Conservation (phyloP, 1,284 basidiomycete genomes). For the Calocybe gambosa region DNA sequence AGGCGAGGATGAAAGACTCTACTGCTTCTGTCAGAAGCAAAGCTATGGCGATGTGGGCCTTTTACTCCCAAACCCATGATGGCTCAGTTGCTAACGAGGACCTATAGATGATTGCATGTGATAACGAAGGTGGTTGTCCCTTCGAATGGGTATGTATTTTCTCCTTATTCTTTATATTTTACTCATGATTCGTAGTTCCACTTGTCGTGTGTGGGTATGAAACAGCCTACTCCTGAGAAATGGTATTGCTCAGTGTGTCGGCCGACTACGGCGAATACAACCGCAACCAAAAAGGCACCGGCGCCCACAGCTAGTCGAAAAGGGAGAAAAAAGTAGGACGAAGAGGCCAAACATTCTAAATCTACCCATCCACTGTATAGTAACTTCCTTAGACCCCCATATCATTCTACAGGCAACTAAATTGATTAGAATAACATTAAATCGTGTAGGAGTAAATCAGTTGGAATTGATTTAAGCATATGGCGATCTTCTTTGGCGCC, state of each 20-base stretch:
- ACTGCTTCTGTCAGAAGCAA: constrained; percentile 44
- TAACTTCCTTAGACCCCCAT: too few species aligned
- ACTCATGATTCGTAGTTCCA: constrained; percentile 30
- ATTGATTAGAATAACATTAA: not conserved
- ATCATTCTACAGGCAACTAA: too few species aligned
- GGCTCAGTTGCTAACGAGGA: constrained; percentile 1
- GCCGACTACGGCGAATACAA: constrained; percentile 16
- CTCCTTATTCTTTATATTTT: not conserved
- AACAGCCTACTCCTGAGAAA: constrained; percentile 37
- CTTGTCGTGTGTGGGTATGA: constrained; percentile 37
- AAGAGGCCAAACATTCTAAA: too few species aligned
- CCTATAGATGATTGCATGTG: constrained; percentile 43
- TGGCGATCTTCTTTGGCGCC: constrained; percentile 20
- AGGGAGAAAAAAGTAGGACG: constrained; percentile 21
- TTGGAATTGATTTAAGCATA: not conserved
- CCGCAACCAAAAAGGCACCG: constrained; percentile 13
- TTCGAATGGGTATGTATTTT: constrained; percentile 36
- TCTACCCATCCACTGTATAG: not conserved
- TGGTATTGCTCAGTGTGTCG: constrained; percentile 40
- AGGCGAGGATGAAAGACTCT: constrained; percentile 35
- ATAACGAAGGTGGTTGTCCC: constrained; percentile 38
- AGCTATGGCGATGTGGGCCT: constrained; percentile 40
- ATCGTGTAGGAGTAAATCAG: too few species aligned
- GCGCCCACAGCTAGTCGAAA: constrained; percentile 16
- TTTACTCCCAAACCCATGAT: not conserved